phyloP scores from a whole-genome alignment of 345 rosid genomes.

The Hibiscus syriacus region DNA sequence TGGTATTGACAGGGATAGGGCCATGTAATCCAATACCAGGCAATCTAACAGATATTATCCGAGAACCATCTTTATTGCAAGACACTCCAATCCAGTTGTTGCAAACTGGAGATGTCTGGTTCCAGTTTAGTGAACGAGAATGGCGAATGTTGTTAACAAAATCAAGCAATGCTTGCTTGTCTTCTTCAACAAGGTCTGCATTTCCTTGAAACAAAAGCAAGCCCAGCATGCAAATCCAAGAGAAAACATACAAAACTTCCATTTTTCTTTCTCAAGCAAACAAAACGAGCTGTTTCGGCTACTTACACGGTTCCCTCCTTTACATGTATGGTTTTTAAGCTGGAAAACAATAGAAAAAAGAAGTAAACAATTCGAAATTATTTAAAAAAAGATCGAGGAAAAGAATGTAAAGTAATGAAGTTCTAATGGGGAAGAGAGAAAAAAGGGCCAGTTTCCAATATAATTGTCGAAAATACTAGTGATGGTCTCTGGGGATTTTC shows the following conservation, averaged over 20 bases:
- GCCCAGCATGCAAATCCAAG: conserved; percentile 30
- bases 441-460: conserved; percentile 41
- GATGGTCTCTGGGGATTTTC: conserved; percentile 26
- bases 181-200: conserved; percentile 58
- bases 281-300: conserved; percentile 54
- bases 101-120: conserved; percentile 42
- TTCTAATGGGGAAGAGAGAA: not conserved
- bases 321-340: conserved; percentile 14
- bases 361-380: conserved; percentile 12
- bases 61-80: conserved; percentile 50
- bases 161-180: conserved; percentile 63
- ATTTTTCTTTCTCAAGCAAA: conserved; percentile 17
- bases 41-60: conserved; percentile 55
- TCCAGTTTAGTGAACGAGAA: conserved; percentile 60
- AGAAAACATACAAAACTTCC: conserved; percentile 28
- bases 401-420: conserved; percentile 30
- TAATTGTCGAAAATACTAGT: conserved; percentile 39
- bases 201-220: conserved; percentile 24
- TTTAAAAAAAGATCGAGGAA: conserved; percentile 15
- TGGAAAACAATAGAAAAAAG: conserved; percentile 11
- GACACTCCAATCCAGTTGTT: conserved; percentile 65
- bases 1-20: conserved; percentile 58
- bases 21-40: conserved; percentile 81
- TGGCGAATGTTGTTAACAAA: conserved; percentile 39
- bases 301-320: conserved; percentile 1